Percentiles rank a stretch among this genome's conserved stretches.
Conservation (phyloP, 2,329 filamentous ascomycete species). For the Alternaria tenuissima region DNA sequence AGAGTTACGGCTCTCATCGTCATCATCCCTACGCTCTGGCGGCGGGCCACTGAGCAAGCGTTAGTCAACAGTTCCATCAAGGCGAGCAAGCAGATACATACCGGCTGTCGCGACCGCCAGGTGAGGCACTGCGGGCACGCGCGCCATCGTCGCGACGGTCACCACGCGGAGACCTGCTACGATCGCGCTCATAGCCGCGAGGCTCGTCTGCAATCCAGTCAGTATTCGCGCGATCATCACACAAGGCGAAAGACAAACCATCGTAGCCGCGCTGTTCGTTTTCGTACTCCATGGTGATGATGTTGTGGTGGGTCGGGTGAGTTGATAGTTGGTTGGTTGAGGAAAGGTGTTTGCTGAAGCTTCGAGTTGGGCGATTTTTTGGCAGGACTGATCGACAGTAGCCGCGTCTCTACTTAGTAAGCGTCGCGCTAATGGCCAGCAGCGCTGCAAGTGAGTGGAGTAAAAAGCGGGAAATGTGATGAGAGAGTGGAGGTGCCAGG, state of each 20-base stretch:
- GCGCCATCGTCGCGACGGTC: conserved; percentile 62
- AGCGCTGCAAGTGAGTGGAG: conserved; percentile 35
- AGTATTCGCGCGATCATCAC: conserved; percentile 24
- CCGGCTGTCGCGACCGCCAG: conserved; percentile 63
- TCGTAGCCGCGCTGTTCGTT: conserved; percentile 71
- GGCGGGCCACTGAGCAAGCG: conserved; percentile 55
- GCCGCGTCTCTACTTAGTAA: conserved; percentile 41
- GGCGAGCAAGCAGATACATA: conserved; percentile 26
- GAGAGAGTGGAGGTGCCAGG: conserved; percentile 7
- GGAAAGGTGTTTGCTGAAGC: conserved; percentile 34
- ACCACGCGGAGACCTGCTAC: conserved; percentile 70
- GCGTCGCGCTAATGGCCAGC: conserved; percentile 36
- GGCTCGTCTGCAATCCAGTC: conserved; percentile 60
- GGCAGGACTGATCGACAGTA: conserved; percentile 43
- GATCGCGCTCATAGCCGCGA: conserved; percentile 70
- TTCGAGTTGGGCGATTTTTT: conserved; percentile 37
- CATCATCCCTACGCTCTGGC: conserved; percentile 65
- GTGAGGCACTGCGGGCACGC: conserved; percentile 70
- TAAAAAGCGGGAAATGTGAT: conserved; percentile 12
- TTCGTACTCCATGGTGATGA: conserved; percentile 70
- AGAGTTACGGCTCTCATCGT: conserved; percentile 86
- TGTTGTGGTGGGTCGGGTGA: conserved; percentile 40
- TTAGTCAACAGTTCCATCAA: conserved; percentile 27
- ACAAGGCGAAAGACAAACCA: conserved; percentile 58
- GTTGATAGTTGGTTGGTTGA: conserved; percentile 28